These are phyloP conservation scores for Mucor sp. DNA, from an alignment of 371 early-diverging fungal species.

Conservation along the genomic window DNA sequence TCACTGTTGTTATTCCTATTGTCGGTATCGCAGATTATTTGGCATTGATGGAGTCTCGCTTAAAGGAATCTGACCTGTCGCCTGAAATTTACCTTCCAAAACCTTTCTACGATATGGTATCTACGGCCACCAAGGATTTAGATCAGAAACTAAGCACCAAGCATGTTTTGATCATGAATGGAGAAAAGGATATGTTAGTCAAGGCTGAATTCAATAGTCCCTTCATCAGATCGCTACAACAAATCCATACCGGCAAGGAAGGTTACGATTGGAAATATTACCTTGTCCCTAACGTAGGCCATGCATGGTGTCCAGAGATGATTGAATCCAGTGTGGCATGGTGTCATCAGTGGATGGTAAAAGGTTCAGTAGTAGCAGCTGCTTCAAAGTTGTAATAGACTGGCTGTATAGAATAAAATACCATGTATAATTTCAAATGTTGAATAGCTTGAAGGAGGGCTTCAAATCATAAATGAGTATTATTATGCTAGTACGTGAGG, in stretches of 20 bases:
- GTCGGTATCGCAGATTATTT: slow-evolving; percentile 42
- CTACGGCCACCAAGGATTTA: slow-evolving; percentile 8
- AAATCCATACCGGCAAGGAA: slow-evolving; percentile 26
- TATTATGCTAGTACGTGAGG: too few species aligned
- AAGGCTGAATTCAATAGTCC: slow-evolving; percentile 27
- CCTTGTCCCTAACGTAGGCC: slow-evolving; percentile 35
- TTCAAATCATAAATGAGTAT: too few species aligned
- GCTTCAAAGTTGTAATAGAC: neutral
- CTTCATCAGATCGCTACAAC: slow-evolving; percentile 21
- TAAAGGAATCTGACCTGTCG: slow-evolving; percentile 13
- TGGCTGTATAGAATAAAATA: neutral
- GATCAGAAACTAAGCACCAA: slow-evolving; percentile 25
- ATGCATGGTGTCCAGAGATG: slow-evolving; percentile 46
- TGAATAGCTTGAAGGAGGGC: too few species aligned
- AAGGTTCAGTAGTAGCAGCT: neutral
- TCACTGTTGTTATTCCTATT: slow-evolving; percentile 44
- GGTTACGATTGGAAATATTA: slow-evolving; percentile 34
- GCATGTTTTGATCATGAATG: slow-evolving; percentile 43
- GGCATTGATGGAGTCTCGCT: slow-evolving; percentile 28
- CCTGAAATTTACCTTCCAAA: slow-evolving; percentile 25
- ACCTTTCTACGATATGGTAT: slow-evolving; percentile 22
- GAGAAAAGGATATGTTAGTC: slow-evolving; percentile 34
- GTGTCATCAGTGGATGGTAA: slow-evolving; percentile 41
- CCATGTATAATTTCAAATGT: too few species aligned
- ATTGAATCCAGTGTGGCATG: slow-evolving; percentile 25